Percentiles rank a stretch among this genome's conserved stretches.
These are phyloP conservation scores for Silene latifolia DNA, from an alignment of 148 eudicot genomes.

Conservation along the genomic window DNA sequence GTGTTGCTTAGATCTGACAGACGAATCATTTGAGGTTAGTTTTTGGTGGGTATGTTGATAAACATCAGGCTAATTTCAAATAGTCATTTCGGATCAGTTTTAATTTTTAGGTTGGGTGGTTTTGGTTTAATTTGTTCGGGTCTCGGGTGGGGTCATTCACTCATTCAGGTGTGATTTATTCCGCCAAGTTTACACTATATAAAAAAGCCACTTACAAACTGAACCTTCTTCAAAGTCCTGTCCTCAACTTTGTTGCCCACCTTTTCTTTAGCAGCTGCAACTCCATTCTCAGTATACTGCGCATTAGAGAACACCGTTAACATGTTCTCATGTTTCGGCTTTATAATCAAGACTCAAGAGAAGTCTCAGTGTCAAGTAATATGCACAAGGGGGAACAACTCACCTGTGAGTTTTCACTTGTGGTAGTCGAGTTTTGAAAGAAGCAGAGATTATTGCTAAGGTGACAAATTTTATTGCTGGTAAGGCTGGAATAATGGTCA, in stretches of 20 bases:
- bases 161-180: too few relatives aligned
- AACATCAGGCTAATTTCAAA: too few relatives aligned
- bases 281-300: slow-evolving; percentile 25
- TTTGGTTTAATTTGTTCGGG: neutral
- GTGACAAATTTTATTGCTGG: too few relatives aligned
- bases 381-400: neutral
- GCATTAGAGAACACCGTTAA: neutral
- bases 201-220: slow-evolving; percentile 24
- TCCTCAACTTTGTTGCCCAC: slow-evolving; percentile 22
- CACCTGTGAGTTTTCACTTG: slow-evolving; percentile 36
- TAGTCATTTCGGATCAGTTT: too few relatives aligned
- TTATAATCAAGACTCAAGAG: neutral
- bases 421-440: slow-evolving; percentile 28
- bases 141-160: too few relatives aligned
- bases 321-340: neutral
- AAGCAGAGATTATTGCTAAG: too few relatives aligned
- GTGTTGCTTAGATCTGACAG: too few relatives aligned
- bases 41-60: too few relatives aligned
- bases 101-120: too few relatives aligned
- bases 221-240: slow-evolving; percentile 21
- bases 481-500: too few relatives aligned
- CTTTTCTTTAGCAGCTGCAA: slow-evolving; percentile 14
- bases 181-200: neutral
- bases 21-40: too few relatives aligned
- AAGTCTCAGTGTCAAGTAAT: neutral